A percentile compares a stretch with the other conserved stretches of the same genome.
Evolutionary conservation across 1,139 yeast species (phyloP).

Genomic region (Pichia sp.): DNA sequence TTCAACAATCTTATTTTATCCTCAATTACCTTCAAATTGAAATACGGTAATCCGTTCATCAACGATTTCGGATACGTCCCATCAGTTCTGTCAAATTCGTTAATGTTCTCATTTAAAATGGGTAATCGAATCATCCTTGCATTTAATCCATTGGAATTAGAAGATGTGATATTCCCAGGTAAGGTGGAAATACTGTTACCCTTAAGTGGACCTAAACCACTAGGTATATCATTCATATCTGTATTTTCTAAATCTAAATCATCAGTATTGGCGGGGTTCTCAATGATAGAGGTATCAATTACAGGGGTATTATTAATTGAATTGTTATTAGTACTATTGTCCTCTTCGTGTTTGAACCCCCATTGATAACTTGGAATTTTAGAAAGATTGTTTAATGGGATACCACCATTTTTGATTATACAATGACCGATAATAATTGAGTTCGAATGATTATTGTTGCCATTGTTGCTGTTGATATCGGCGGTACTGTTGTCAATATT

Average conservation of each 20-base stretch:
- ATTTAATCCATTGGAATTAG: slow-evolving; percentile 22
- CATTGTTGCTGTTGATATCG: neutral
- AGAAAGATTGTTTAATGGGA: slow-evolving; percentile 25
- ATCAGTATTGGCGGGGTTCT: too few relatives aligned
- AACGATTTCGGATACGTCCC: slow-evolving; percentile 17
- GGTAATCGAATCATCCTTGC: slow-evolving; percentile 26
- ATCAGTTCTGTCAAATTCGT: slow-evolving; percentile 11
- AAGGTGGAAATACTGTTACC: slow-evolving; percentile 23
- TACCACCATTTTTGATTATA: slow-evolving; percentile 27
- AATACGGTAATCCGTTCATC: slow-evolving; percentile 30
- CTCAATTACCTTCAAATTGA: slow-evolving; percentile 21
- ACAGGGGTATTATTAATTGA: too few relatives aligned
- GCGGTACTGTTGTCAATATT: neutral
- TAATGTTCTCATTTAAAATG: slow-evolving; percentile 12
- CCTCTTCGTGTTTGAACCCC: slow-evolving; percentile 27
- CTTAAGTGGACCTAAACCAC: slow-evolving; percentile 18
- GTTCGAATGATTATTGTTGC: neutral
- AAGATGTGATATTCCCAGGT: slow-evolving; percentile 19
- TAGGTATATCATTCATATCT: slow-evolving; percentile 16
- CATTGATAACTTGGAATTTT: slow-evolving; percentile 30
- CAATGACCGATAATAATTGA: slow-evolving; percentile 28
- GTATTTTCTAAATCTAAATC: neutral
- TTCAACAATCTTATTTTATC: slow-evolving; percentile 22
- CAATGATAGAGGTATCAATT: too few relatives aligned
- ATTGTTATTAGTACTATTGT: neutral